These are phyloP conservation scores for Collybiopsis confluens DNA, from an alignment of 768 basidiomycete genomes.

Conservation along the genomic window DNA sequence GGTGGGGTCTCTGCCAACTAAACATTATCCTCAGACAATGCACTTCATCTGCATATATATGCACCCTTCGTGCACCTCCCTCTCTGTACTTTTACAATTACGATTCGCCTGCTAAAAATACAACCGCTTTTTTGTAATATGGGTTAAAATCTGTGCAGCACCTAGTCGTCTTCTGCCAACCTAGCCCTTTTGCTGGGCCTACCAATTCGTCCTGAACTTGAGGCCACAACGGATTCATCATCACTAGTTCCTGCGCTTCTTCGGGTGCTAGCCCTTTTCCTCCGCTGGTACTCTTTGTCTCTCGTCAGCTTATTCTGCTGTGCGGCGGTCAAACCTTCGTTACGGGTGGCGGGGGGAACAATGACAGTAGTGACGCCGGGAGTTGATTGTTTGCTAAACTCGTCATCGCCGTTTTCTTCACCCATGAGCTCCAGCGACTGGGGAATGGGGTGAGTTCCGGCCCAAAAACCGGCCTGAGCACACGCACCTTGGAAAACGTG, in stretches of 20 bases:
- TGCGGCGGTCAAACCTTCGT: conserved; percentile 63
- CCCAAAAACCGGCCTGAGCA: background rate
- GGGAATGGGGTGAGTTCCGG: conserved; percentile 8
- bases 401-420: conserved; percentile 62
- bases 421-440: conserved; percentile 75
- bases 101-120: no score
- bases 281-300: conserved; percentile 79
- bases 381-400: conserved; percentile 62
- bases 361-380: conserved; percentile 74
- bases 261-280: conserved; percentile 59
- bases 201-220: conserved; percentile 38
- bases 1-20: no score
- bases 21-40: no score
- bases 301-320: conserved; percentile 68
- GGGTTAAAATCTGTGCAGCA: no score
- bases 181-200: conserved; percentile 69
- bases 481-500: conserved; percentile 69
- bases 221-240: conserved; percentile 54
- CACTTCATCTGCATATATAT: no score
- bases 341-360: conserved; percentile 67
- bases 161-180: conserved; percentile 60
- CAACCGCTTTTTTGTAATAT: no score
- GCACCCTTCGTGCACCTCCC: no score
- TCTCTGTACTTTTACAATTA: no score
- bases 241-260: conserved; percentile 73